Percentiles rank a stretch among this genome's conserved stretches.
phyloP scores from a whole-genome alignment of 352 stramenopile species.

The Phytophthora aleatoria region DNA sequence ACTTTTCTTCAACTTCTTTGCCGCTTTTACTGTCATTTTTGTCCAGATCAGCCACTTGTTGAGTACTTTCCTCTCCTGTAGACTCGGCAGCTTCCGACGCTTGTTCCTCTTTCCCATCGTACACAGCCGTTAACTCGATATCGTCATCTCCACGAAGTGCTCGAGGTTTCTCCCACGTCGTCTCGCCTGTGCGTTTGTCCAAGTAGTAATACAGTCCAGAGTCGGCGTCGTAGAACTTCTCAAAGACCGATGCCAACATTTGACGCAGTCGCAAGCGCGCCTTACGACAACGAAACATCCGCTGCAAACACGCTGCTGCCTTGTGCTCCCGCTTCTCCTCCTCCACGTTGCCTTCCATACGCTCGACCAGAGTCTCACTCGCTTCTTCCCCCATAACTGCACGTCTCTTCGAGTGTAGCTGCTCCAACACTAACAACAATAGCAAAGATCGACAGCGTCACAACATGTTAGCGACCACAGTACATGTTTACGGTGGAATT shows the following conservation, averaged over 20 bases:
- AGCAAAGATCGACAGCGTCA: too few relatives aligned
- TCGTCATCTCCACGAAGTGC: constrained; percentile 54
- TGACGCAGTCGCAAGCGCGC: constrained; percentile 45
- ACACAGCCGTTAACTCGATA: constrained; percentile 46
- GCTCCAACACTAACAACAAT: too few relatives aligned
- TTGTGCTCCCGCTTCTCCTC: constrained; percentile 16
- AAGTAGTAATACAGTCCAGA: constrained; percentile 76
- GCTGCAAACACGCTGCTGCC: constrained; percentile 54
- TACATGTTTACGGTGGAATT: constrained; percentile 3
- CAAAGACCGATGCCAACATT: constrained; percentile 63
- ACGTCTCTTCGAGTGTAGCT: constrained; percentile 18
- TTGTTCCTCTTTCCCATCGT: constrained; percentile 25
- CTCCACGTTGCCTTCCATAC: constrained; percentile 21
- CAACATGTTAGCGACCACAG: background rate
- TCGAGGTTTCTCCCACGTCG: constrained; percentile 75
- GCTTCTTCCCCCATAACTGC: constrained; percentile 11
- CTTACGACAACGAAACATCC: constrained; percentile 60
- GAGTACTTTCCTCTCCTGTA: constrained; percentile 6
- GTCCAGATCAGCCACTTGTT: constrained; percentile 24
- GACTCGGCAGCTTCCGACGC: constrained; percentile 7
- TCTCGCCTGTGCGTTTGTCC: constrained; percentile 71
- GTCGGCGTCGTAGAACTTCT: constrained; percentile 75
- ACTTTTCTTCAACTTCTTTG: constrained; percentile 20
- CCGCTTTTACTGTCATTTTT: constrained; percentile 28
- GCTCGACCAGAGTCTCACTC: constrained; percentile 20